Base-by-base conservation (phyloP, 1,284 basidiomycete species). In the Ganoderma leucocontextum region DNA sequence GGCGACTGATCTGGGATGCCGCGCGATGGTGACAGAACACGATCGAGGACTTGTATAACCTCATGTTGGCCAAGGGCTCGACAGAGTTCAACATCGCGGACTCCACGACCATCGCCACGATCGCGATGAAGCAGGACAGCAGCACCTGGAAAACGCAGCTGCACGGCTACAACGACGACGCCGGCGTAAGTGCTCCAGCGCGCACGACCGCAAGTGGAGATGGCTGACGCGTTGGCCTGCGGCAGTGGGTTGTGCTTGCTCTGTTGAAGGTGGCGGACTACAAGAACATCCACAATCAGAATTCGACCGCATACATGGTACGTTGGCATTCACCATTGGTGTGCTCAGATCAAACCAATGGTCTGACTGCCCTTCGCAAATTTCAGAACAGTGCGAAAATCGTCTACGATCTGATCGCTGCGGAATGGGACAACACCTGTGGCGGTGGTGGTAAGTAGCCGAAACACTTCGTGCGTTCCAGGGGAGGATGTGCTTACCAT, bases 231-330 rank as follows among this genome's bases (percentile, higher is more conserved):
- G 2, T 35, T 25, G 22, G 5, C 0, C 19, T 29, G 10, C n/a
- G 53, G 38, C 59, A 87, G 85, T 88, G 87, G 87, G 77, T 86
- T 39, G 82, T 87, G 29, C 75, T 87, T 19, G 79, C 84, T 1
- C 73, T 87, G 9, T 86, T 85, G 85, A 88, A 86, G 76, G 84
- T 88, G 29, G 82, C 78, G 0, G 87, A 88, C 72, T 88, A 87
- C 75, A 84, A 83, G 67, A 74, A 69, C 19, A 76, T 75, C 5
- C 78, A 82, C 55, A 82, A 82, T 12, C 70, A 76, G 65, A 76
- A 80, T 59, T 75, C 71, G 38, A 72, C 73, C 17, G 72, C 78
- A 17, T 87, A 83, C 70, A 72, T 81, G 62, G 86, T 86, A 38
- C 67, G 79, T 72, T n/a, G 13, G 13, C 44, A 53, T 8, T 19